Evolutionary conservation across 2,329 filamentous ascomycete genomes (phyloP).

Genomic region (Stachybotrys chartarum): DNA sequence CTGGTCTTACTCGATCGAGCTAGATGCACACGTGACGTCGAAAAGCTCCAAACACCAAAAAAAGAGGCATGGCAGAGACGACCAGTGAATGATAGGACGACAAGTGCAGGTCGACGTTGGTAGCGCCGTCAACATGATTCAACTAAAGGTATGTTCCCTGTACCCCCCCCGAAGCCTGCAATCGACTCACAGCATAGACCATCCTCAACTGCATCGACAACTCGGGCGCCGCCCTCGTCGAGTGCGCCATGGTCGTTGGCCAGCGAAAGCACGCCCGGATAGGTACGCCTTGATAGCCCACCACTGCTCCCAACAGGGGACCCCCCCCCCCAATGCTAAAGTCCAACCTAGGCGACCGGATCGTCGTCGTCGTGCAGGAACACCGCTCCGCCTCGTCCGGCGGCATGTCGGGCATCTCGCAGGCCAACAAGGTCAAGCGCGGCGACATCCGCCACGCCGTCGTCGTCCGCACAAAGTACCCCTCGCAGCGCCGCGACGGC

Average conservation of each 20-base stretch:
- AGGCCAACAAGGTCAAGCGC: constrained; percentile 86
- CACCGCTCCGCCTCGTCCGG: constrained; percentile 74
- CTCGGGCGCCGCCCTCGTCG: constrained; percentile 93
- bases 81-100: not conserved
- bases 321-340: constrained; percentile 2
- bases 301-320: not conserved
- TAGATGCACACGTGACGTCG: constrained; percentile 13
- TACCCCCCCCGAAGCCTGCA: not conserved
- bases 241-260: constrained; percentile 88
- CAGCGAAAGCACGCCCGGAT: constrained; percentile 86
- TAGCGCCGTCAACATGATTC: constrained; percentile 64
- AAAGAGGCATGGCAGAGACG: not conserved
- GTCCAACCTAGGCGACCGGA: constrained; percentile 70
- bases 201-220: constrained; percentile 99
- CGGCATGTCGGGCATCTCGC: constrained; percentile 62
- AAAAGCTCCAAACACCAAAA: constrained; percentile 4
- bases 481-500: constrained; percentile 80
- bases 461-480: constrained; percentile 84
- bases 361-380: constrained; percentile 96
- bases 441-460: constrained; percentile 96
- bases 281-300: constrained; percentile 44
- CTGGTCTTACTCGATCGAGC: not conserved
- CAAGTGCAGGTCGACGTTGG: not conserved
- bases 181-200: constrained; percentile 49
- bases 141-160: constrained; percentile 62